Conservation (phyloP, 1,284 basidiomycete species). For the Paramarasmius palmivorus region DNA sequence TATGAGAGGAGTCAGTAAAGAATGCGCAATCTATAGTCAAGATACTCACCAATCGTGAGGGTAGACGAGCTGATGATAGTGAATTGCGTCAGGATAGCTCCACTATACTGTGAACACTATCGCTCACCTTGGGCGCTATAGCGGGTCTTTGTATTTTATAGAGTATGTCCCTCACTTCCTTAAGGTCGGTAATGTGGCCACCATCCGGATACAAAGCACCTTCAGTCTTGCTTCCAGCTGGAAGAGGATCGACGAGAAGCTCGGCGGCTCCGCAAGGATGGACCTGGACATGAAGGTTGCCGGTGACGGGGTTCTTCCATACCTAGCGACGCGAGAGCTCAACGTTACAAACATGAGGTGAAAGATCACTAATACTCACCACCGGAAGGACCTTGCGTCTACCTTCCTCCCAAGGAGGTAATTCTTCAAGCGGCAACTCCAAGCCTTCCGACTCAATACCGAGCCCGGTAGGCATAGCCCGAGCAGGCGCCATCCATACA, state of each 20-base stretch:
- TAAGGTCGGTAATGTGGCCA: conserved; percentile 67
- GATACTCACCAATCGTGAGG: conserved; percentile 59
- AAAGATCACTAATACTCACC: conserved; percentile 25
- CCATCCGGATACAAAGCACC: conserved; percentile 76
- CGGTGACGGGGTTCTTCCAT: conserved; percentile 87
- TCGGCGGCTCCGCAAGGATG: conserved; percentile 66
- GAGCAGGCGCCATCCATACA: conserved; percentile 83
- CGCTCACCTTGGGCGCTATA: conserved; percentile 64
- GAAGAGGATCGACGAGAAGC: conserved; percentile 64
- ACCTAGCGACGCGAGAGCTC: conserved; percentile 37
- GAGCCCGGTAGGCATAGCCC: conserved; percentile 71
- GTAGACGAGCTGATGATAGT: conserved; percentile 48
- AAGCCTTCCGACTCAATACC: conserved; percentile 77
- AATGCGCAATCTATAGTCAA: neutral
- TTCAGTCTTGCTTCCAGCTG: conserved; percentile 45
- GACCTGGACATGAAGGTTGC: conserved; percentile 75
- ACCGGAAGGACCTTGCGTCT: conserved; percentile 71
- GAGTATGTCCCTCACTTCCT: conserved; percentile 68
- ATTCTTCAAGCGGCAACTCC: conserved; percentile 63
- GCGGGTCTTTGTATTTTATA: conserved; percentile 83
- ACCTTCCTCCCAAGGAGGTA: conserved; percentile 74
- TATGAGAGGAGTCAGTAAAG: conserved; percentile 10
- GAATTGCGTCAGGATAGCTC: neutral
- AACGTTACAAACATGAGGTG: neutral
- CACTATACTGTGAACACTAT: neutral